Base-by-base conservation (phyloP, 805 yeast genomes). In the Debaryomyces hansenii region DNA sequence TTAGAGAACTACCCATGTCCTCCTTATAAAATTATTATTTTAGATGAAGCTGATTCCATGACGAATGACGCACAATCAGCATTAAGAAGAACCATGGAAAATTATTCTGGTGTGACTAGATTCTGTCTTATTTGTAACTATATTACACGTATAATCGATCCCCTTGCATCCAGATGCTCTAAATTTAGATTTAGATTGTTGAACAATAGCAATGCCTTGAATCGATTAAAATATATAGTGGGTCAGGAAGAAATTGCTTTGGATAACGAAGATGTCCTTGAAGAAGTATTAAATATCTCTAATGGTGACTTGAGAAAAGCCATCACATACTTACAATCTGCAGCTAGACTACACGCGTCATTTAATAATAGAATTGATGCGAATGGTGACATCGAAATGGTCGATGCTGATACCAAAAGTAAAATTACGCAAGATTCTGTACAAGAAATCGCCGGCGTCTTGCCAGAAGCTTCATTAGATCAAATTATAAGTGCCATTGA, bases 11-110 rank as follows among this genome's bases (percentile, higher is more conserved):
- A 90, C 67, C 97, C 98, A 1, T 92, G 98, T 62, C 98, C 99
- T 1, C 97, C 98, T 4, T 94, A 88, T 67, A 94, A 94, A 63
- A 82, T 94, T 57, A 86, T 94, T 52, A 88, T 94, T 37, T 69
- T 94, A 44, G 97, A 91, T 70, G 97, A 91, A 66, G 97, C 97
- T 0, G 97, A 94, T 65, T 89, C 96, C 10, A 94, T 94, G 97
- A 94, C 99, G 8, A 80, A 89, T 37, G 97, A 90, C 57, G 99
- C 99, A 0, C 99, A 94, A 63, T 82, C 90, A 45, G 99, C 99
- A 1, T 74, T 94, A 52, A 82, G 99, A 70, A 80, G 99, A 66
- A 92, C 96, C 1, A 87, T 87, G 91, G 97, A 90, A 62, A 87
- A 85, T 3, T 91, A 88, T 66, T 87, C 98, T 1, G 79, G 81